These are phyloP conservation scores for Limonomyces culmigenus DNA, from an alignment of 1,284 basidiomycete genomes.

Conservation along the genomic window DNA sequence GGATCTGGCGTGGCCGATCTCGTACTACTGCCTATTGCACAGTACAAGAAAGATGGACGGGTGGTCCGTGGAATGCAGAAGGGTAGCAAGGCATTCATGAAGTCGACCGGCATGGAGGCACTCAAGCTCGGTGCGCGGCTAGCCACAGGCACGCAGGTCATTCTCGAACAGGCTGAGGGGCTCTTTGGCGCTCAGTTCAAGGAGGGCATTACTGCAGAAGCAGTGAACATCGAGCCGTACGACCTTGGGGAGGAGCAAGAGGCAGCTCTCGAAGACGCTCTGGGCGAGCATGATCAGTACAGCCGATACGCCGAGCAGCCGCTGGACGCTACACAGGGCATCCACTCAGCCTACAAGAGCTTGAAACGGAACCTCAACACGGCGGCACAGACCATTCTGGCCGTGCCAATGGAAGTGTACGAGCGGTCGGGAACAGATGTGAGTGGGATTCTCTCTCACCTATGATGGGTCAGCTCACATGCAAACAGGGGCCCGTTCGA, in stretches of 20 bases:
- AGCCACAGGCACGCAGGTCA: constrained; percentile 94
- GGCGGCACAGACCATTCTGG: constrained; percentile 95
- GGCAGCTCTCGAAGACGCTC: constrained; percentile 20
- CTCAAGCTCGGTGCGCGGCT: constrained; percentile 89
- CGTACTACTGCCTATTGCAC: constrained; percentile 88
- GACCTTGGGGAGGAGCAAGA: constrained; percentile 16
- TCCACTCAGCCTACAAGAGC: constrained; percentile 82
- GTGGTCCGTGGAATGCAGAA: constrained; percentile 87
- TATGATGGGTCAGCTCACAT: constrained; percentile 1
- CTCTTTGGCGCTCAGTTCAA: constrained; percentile 72
- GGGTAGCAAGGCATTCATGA: constrained; percentile 83
- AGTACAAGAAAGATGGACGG: constrained; percentile 95
- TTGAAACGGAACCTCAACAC: constrained; percentile 74
- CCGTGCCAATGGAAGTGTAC: constrained; percentile 98
- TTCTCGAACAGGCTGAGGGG: constrained; percentile 89
- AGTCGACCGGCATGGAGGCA: constrained; percentile 87
- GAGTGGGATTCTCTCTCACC: constrained; percentile 13
- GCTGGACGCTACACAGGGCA: constrained; percentile 64
- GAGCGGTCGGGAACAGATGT: constrained; percentile 83
- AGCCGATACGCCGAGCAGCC: constrained; percentile 91
- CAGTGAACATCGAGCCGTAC: constrained; percentile 22
- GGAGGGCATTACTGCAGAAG: constrained; percentile 47
- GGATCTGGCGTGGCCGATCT: constrained; percentile 94
- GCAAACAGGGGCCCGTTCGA: constrained; percentile 63
- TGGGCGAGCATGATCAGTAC: constrained; percentile 33